Evolutionary conservation across 2,329 filamentous ascomycete species (phyloP).

Genomic region (Nothopassalora personata): DNA sequence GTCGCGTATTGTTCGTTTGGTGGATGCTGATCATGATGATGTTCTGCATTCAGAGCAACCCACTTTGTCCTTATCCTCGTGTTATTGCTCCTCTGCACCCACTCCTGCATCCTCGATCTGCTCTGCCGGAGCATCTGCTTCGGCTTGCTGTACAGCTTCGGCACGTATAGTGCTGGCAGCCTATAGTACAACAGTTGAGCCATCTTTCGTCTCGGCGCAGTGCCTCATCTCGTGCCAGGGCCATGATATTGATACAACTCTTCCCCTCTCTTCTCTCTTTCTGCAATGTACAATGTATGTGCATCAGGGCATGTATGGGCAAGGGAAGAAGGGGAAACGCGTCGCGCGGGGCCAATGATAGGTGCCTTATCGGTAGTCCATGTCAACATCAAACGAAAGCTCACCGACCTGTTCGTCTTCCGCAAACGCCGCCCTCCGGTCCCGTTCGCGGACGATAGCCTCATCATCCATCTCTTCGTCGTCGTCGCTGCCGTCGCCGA

Average conservation of each 20-base stretch:
- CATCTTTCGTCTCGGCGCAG: slow-evolving; percentile 5
- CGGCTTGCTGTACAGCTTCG: not conserved
- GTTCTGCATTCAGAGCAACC: not conserved
- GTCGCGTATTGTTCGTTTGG: not conserved
- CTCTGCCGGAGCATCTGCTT: not conserved
- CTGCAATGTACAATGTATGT: slow-evolving; percentile 7
- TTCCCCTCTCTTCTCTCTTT: not conserved
- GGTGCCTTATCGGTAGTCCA: slow-evolving; percentile 50
- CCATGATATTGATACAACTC: slow-evolving; percentile 5
- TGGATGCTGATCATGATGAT: not conserved
- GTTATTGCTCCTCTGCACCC: not conserved
- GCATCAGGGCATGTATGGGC: slow-evolving; percentile 1
- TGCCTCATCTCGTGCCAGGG: not conserved
- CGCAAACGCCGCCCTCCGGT: slow-evolving; percentile 33
- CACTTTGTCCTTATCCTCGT: not conserved
- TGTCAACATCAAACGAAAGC: slow-evolving; percentile 58
- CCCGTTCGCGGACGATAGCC: slow-evolving; percentile 16
- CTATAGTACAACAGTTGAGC: not conserved
- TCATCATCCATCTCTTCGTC: slow-evolving; percentile 81
- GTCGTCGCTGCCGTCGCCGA: slow-evolving; percentile 93
- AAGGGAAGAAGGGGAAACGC: slow-evolving; percentile 3
- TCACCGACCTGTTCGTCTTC: slow-evolving; percentile 63
- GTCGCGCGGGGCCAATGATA: not conserved
- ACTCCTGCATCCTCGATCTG: not conserved
- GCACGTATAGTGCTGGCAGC: not conserved